Evolutionary conservation across 2,329 filamentous ascomycete genomes (phyloP), one percentile per base, ranked within the genome.

Genomic region (Ophiostoma fasciatum): DNA sequence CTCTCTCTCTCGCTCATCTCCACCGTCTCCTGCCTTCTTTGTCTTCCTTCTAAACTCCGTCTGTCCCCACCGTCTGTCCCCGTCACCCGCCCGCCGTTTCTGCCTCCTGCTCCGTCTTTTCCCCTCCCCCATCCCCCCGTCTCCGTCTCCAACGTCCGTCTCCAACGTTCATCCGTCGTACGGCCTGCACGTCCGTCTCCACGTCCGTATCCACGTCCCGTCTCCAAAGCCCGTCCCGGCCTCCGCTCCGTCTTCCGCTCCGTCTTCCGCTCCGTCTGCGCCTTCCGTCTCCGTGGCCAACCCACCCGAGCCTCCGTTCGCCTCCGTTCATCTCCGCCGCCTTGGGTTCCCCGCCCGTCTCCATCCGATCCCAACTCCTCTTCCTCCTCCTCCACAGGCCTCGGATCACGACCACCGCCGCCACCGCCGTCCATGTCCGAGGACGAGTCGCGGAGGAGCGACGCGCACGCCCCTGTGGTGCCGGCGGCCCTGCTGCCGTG

Each of bases 391-490:
- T 28, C 35, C 22, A 23, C 12, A 23, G 8, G 22, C 22, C 22
- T 8, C 22, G 12, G 22, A 23, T 23, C 22, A 12, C 22, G 8
- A 12, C n/a, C n/a, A 6, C 13, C n/a, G 6, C 13, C 27, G n/a
- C 27, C n/a, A 29, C 15, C 31, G 6, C 28, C 22, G 8, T 26
- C 42, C 45, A 56, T 56, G 54, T 50, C 54, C 33, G 53, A 55
- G 42, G 52, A 52, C 37, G 52, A 54, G 37, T 41, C 41, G 33
- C 39, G 37, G 30, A 33, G 33, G 32, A 37, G 37, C 22, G 41
- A 42, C 30, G 26, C 34, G 39, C 43, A 44, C 35, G 28, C 38
- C 31, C n/a, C n/a, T n/a, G 27, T 33, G 25, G 39, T 41, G 22
- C 38, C 37, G 8, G 32, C 28, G 7, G 40, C 40, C 7, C 33